phyloP scores from a whole-genome alignment of 495 filamentous ascomycete species.

The Penicillium steckii region DNA sequence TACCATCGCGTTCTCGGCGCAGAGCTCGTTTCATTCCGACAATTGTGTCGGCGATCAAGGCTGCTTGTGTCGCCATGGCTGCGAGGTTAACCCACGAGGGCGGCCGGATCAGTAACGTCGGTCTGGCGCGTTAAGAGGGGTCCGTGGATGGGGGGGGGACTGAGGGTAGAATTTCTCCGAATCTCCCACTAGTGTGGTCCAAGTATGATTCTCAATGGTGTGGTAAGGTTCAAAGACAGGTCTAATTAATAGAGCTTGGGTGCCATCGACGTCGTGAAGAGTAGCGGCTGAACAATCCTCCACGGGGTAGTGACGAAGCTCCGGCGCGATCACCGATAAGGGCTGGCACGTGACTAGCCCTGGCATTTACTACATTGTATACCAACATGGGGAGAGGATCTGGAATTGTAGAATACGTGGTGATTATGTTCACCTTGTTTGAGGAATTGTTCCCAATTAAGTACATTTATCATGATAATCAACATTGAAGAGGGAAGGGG shows the following conservation, averaged over 20 bases:
- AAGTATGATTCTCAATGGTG: not conserved
- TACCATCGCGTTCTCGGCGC: conserved; percentile 60
- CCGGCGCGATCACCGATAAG: conserved; percentile 33
- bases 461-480: conserved; percentile 4
- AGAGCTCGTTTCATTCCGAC: conserved; percentile 73
- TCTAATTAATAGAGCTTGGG: conserved; percentile 3
- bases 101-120: conserved; percentile 18
- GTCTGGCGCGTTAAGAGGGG: conserved; percentile 13
- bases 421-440: no score
- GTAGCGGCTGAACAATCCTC: conserved; percentile 6
- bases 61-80: conserved; percentile 70
- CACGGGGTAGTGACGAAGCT: conserved; percentile 24
- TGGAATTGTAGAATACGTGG: no score
- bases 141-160: not conserved
- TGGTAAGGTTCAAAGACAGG: not conserved
- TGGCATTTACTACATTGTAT: not conserved
- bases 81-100: conserved; percentile 17
- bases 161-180: not conserved
- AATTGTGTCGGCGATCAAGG: conserved; percentile 70
- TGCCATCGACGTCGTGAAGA: not conserved
- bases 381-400: not conserved
- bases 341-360: conserved; percentile 28
- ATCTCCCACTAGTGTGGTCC: not conserved
- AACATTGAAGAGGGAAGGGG: not conserved
- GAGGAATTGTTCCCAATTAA: not conserved